phyloP scores from a whole-genome alignment of 2,329 filamentous ascomycete genomes.

The Tolypocladium album region DNA sequence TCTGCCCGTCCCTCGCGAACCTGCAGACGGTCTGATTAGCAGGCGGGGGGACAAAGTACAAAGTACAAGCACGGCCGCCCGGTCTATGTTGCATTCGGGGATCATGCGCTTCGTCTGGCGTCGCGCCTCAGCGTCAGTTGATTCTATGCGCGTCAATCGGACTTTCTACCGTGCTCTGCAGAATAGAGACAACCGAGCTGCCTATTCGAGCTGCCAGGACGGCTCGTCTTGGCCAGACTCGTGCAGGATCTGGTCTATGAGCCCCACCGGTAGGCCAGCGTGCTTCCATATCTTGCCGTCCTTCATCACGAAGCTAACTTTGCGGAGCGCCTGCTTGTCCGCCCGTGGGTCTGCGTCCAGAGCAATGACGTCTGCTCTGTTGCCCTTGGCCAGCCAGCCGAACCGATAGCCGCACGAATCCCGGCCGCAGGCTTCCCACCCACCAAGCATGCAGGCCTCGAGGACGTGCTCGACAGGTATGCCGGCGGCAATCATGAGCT shows the following conservation, averaged over 20 bases:
- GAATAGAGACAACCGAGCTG: background rate
- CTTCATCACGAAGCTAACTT: slow-evolving; percentile 46
- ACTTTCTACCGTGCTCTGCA: background rate
- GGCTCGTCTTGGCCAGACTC: background rate
- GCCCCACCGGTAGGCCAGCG: slow-evolving; percentile 9
- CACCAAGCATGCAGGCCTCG: slow-evolving; percentile 40
- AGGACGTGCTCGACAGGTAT: slow-evolving; percentile 38
- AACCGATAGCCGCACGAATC: slow-evolving; percentile 40
- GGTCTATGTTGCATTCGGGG: background rate
- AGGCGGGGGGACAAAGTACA: background rate
- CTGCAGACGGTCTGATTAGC: background rate
- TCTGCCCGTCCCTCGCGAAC: background rate
- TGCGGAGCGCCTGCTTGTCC: slow-evolving; percentile 30
- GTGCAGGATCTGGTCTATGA: background rate
- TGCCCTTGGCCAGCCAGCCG: slow-evolving; percentile 38
- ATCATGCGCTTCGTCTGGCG: background rate
- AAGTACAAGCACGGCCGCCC: background rate
- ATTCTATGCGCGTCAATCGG: background rate
- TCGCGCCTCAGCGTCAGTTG: background rate
- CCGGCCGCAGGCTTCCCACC: slow-evolving; percentile 41
- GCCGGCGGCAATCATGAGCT: slow-evolving; percentile 40
- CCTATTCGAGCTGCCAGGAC: background rate
- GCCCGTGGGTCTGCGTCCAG: slow-evolving; percentile 12
- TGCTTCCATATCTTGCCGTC: slow-evolving; percentile 39
- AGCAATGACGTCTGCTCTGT: background rate